phyloP scores from a whole-genome alignment of 2,329 filamentous ascomycete genomes.

The Trichophyton equinum region DNA sequence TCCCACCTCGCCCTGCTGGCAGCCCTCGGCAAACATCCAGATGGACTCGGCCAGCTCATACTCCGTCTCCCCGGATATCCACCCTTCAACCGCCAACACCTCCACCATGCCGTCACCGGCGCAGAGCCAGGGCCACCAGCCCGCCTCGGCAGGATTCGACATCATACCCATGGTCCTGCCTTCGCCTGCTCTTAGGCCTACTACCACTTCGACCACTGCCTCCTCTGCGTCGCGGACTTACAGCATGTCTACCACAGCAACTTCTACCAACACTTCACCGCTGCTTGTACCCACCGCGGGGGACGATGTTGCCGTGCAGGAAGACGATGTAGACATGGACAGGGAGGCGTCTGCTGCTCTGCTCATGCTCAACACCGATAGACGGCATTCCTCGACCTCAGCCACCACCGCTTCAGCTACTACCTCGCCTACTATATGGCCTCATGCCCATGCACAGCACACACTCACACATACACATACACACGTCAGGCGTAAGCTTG shows the following conservation, averaged over 20 bases:
- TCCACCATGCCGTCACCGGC: conserved; percentile 6
- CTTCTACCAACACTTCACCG: conserved; percentile 10
- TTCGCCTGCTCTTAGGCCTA: conserved; percentile 20
- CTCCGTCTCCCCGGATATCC: conserved; percentile 24
- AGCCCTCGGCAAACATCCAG: conserved; percentile 6
- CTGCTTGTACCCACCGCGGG: background rate
- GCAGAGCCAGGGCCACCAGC: background rate
- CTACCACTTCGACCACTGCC: conserved; percentile 2
- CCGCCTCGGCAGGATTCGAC: conserved; percentile 17
- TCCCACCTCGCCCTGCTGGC: conserved; percentile 20
- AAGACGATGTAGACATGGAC: conserved; percentile 42
- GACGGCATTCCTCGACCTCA: conserved; percentile 34
- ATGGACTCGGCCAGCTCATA: conserved; percentile 7
- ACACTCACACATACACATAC: too few species aligned
- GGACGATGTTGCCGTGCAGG: conserved; percentile 18
- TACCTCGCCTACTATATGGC: conserved; percentile 5
- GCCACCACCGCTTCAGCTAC: background rate
- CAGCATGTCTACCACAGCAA: conserved; percentile 7
- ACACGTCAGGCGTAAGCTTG: conserved; percentile 24
- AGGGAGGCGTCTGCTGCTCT: conserved; percentile 76
- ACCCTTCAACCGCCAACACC: conserved; percentile 13
- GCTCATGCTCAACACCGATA: conserved; percentile 75
- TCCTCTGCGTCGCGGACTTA: conserved; percentile 10
- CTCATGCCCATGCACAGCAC: conserved; percentile 5
- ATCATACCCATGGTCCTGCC: conserved; percentile 25